Base-by-base conservation (phyloP, 1,284 basidiomycete species). In the Golubevia sp. region DNA sequence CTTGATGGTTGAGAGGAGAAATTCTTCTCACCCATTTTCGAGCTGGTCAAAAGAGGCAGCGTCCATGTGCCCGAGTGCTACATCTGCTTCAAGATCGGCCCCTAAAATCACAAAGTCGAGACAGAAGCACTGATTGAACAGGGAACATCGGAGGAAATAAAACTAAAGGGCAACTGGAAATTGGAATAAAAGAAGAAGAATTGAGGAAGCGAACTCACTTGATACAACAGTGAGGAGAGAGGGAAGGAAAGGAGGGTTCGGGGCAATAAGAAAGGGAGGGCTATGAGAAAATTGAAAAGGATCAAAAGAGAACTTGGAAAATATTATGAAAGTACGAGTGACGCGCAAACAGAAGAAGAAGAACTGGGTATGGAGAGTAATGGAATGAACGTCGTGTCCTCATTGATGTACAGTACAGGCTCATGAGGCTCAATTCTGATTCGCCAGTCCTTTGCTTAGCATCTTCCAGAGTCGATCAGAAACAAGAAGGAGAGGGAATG, bases 401-500 rank as follows among this genome's bases (percentile, higher is more conserved):
- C 59, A 24, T n/a, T n/a, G n/a, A 15, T 15, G 55, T 8, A 18
- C 27, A 2, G 24, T 27, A 34, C 2, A 18, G 38, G 8, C 38
- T 49, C 3, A 23, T 49, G 4, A 49, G 55, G 13, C 27, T 34
- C 3, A 56, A 34, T 27, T 56, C 24, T 18, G 25, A 26, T 1
- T 23, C 24, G 4, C 11, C 24, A 13, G 18, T 56, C 24, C 24
- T n/a, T n/a, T n/a, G n/a, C n/a, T 61, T 20, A 66, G 54, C 26
- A 55, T 68, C 18, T 71, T 71, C 59, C 67, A 71, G 26, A n/a
- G n/a, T n/a, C n/a, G 51, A 53, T 7, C 23, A n/a, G 30, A 8
- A 53, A 26, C 23, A 7, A 53, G 51, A 20, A 7, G 51, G n/a
- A 53, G 8, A 26, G 51, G n/a, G 51, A 20, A 26, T 7, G 51